phyloP scores from a whole-genome alignment of 2,329 filamentous ascomycete genomes.

The Neobulgaria alba region DNA sequence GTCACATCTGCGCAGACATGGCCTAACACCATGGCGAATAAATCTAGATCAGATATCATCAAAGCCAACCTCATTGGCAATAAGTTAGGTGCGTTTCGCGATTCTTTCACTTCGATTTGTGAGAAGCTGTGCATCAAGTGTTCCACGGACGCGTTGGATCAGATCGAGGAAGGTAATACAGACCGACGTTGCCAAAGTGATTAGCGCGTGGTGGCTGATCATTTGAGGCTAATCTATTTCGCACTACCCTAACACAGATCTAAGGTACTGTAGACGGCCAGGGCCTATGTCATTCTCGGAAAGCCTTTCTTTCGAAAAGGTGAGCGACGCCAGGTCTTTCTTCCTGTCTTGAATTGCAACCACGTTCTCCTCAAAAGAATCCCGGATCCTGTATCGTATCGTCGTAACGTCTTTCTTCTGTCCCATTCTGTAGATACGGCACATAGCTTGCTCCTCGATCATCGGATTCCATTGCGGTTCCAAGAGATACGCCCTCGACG shows the following conservation, averaged over 20 bases:
- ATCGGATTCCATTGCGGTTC: slow-evolving; percentile 29
- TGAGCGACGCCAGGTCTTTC: slow-evolving; percentile 7
- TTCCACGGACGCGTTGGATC: no score
- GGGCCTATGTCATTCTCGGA: slow-evolving; percentile 4
- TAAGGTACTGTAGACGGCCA: background rate
- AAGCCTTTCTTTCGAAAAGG: slow-evolving; percentile 1
- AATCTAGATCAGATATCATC: slow-evolving; percentile 35
- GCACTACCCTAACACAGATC: background rate
- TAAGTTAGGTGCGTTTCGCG: slow-evolving; percentile 69
- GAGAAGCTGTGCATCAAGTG: slow-evolving; percentile 5
- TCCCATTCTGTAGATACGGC: slow-evolving; percentile 19
- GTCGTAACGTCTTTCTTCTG: slow-evolving; percentile 20
- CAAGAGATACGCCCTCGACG: slow-evolving; percentile 18
- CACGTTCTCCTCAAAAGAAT: slow-evolving; percentile 8
- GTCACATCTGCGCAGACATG: slow-evolving; percentile 90
- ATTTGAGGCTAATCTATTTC: no score
- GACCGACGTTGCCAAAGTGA: no score
- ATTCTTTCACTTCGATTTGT: slow-evolving; percentile 26
- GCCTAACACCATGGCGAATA: slow-evolving; percentile 42
- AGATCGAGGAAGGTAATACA: no score
- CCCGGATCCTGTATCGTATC: slow-evolving; percentile 16
- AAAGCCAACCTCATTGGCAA: slow-evolving; percentile 58
- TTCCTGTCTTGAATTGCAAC: slow-evolving; percentile 10
- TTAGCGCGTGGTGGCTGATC: no score
- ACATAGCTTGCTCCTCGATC: slow-evolving; percentile 25